Percentiles rank a stretch among this genome's conserved stretches.
Conservation (phyloP, 2,329 filamentous ascomycete genomes). For the Diaporthe australafricana region DNA sequence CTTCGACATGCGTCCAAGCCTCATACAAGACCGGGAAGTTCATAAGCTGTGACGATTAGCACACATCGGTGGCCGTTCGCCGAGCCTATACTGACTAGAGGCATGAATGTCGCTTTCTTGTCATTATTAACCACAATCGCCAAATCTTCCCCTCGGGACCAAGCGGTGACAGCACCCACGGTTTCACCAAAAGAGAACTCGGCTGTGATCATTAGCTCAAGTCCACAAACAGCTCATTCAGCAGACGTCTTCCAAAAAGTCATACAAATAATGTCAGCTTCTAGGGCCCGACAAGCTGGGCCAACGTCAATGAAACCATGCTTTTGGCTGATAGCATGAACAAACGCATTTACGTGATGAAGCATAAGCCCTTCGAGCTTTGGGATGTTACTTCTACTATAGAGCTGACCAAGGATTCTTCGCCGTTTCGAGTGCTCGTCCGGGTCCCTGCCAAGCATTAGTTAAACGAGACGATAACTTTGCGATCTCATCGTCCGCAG, state of each 20-base stretch:
- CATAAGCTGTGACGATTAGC: neutral
- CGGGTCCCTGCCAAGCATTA: slow-evolving; percentile 39
- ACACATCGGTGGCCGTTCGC: rapidly evolving
- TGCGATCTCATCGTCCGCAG: no score
- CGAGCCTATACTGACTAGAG: slow-evolving; percentile 38
- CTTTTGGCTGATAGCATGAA: slow-evolving; percentile 8
- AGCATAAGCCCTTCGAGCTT: slow-evolving; percentile 43
- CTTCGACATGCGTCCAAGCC: neutral
- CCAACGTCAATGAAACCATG: slow-evolving; percentile 2
- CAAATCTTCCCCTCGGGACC: slow-evolving; percentile 40
- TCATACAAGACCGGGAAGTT: slow-evolving; percentile 7
- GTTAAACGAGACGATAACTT: neutral
- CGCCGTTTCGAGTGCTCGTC: slow-evolving; percentile 44
- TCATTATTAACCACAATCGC: slow-evolving; percentile 45
- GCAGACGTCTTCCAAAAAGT: rapidly evolving
- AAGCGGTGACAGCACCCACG: slow-evolving; percentile 40
- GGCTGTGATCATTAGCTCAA: slow-evolving; percentile 35
- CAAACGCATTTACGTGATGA: slow-evolving; percentile 40
- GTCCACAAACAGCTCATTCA: no score
- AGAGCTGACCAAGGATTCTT: slow-evolving; percentile 45
- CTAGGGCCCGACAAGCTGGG: slow-evolving; percentile 27
- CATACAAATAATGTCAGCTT: slow-evolving; percentile 32
- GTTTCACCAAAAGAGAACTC: slow-evolving; percentile 44
- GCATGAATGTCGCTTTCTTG: slow-evolving; percentile 45
- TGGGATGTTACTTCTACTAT: slow-evolving; percentile 43